Evolutionary conservation across 2,329 filamentous ascomycete species (phyloP).

Genomic region (Atkinsonella texensis): DNA sequence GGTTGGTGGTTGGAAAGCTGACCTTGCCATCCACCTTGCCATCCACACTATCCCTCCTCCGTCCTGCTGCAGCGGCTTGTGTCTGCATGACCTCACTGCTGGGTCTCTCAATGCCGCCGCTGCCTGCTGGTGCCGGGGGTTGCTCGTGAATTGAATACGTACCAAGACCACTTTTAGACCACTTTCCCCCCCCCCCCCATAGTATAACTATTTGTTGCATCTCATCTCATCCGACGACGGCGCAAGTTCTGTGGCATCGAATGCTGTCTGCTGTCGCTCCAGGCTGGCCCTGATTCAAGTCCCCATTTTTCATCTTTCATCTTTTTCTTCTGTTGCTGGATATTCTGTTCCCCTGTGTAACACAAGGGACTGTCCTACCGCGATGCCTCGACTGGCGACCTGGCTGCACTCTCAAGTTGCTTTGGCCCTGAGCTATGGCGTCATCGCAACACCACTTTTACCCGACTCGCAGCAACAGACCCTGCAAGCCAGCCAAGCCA

Average conservation of each 20-base stretch:
- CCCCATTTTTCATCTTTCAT: too few species aligned
- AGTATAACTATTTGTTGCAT: neutral
- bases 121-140: neutral
- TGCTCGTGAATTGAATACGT: neutral
- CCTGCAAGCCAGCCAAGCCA: constrained; percentile 1
- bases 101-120: neutral
- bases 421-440: constrained; percentile 12
- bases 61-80: neutral
- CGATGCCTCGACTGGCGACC: constrained; percentile 16
- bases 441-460: constrained; percentile 13
- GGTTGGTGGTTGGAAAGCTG: too few species aligned
- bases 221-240: neutral
- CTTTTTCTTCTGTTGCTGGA: neutral
- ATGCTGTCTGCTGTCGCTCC: neutral
- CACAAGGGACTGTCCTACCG: neutral
- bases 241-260: neutral
- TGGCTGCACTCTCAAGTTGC: constrained; percentile 18
- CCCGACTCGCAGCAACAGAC: constrained; percentile 9
- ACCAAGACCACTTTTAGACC: neutral
- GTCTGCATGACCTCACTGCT: constrained; percentile 2
- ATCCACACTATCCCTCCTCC: too few species aligned
- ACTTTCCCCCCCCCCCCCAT: neutral
- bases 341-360: neutral
- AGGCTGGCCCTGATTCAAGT: neutral
- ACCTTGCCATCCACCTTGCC: too few species aligned